Base-by-base conservation (phyloP, 2,329 filamentous ascomycete species). In the Chrysoporthe austroafricana region DNA sequence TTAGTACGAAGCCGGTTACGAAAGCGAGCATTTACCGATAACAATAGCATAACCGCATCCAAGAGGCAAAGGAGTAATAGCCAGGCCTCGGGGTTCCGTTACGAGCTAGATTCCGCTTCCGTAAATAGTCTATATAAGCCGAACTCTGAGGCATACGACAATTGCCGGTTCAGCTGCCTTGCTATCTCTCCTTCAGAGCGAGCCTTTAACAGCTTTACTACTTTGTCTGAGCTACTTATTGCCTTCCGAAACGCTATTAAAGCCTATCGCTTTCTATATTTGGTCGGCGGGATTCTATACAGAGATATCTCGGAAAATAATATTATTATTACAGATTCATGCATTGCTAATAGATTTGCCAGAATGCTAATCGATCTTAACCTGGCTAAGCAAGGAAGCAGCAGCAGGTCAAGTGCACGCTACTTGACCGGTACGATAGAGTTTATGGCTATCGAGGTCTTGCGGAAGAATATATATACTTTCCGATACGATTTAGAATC, bases 231-330 rank as follows among this genome's bases (percentile, higher is more conserved):
- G 68, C 70, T 82, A 9, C 72, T 82, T 1, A 69, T 74, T 59
- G 74, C 73, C 0, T 67, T 77, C 21, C 73, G 74, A 7, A 78
- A 81, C 64, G 74, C 74, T 16, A 75, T 81, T 62, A 77, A 70
- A 18, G 78, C 73, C n/a, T 75, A 81, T 64, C 72, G 67, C n/a
- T 78, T 74, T 18, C 71, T 82, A 0, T 76, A 77, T 43, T 16
- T 72, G 1, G 64, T 76, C 5, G 74, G 75, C 13, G 72, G 74
- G 6, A 78, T 81, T 62, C 74, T 81, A 8, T 75, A 81, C 67
- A 71, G 71, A 44, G 76, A 81, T 50, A 76, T 82, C 16, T 81
- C 76, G 0, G 70, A 74, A 1, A 73, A 75, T n/a, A 81, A 79
- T 61, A 77, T 81, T 21, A 79, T 81, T 39, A 77, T 82, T 16